Base-by-base conservation (phyloP, 495 filamentous ascomycete genomes). In the Podospora anserina region DNA sequence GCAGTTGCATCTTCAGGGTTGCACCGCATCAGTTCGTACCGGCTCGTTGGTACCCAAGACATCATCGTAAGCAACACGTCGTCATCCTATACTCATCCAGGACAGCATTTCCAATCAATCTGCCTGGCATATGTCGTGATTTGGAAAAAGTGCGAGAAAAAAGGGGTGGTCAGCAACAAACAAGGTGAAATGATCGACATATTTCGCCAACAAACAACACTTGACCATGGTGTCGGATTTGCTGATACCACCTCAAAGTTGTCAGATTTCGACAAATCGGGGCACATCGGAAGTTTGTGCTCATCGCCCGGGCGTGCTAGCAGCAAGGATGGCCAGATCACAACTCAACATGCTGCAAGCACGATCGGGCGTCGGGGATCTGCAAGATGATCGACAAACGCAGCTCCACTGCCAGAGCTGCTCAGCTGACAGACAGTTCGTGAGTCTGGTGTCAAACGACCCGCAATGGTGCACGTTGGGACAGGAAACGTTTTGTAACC, bases 381-480 rank as follows among this genome's bases (percentile, higher is more conserved):
- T 49, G 39, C 39, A 49, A 39, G 16, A 26, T 63, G 61, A 55
- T 65, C 63, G 11, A 65, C 66, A 61, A 64, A 63, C 32, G 13
- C 39, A 49, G 15, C 39, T 49, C 39, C 39, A 49, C 39, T 49
- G 39, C 15, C 39, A 13, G 2, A 49, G 39, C 13, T 49, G 39
- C 13, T 49, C 39, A 49, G 39, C 39, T 49, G 39, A 49, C 39
- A 49, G 39, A 39, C 34, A 39, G 34, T 39, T 39, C 34, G 11
- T 5, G 5, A 11, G 11, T 39, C 34, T 23, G 23, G 23, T 23
- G 23, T 23, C 23, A 23, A 23, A 39, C 34, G 34, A 39, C 34
- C 34, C 34, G 34, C 34, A 39, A 39, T 5, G 34, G 6, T 39
- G 13, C 55, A n/a, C 16, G 4, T 5, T 54, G 2, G 1, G 39